phyloP scores from a whole-genome alignment of 2,329 filamentous ascomycete species.

The Trichoderma cornu-damae region DNA sequence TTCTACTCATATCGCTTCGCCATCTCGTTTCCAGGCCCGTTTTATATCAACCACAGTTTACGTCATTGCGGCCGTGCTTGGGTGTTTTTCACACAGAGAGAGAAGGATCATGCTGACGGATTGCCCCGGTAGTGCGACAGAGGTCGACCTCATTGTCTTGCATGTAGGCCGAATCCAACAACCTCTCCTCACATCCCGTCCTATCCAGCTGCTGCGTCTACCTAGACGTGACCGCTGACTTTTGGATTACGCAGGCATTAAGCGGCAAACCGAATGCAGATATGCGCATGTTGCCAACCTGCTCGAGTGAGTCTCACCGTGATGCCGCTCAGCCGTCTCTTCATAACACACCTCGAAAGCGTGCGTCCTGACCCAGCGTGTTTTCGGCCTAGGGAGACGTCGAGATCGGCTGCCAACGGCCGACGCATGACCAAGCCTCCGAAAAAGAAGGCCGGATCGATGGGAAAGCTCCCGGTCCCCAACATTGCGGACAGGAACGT shows the following conservation, averaged over 20 bases:
- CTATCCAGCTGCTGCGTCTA: no score
- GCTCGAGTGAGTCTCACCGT: conserved; percentile 55
- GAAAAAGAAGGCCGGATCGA: conserved; percentile 45
- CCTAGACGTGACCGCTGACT: background rate
- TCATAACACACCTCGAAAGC: conserved; percentile 10
- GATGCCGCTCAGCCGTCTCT: background rate
- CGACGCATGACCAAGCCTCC: conserved; percentile 54
- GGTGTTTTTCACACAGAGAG: background rate
- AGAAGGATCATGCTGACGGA: conserved; percentile 1
- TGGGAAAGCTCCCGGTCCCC: conserved; percentile 41
- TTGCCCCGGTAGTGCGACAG: conserved; percentile 59
- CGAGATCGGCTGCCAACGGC: conserved; percentile 47
- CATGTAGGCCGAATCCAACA: conserved; percentile 44
- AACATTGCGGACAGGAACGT: conserved; percentile 53
- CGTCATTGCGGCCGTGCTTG: background rate
- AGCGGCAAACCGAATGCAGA: conserved; percentile 68
- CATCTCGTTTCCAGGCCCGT: no score
- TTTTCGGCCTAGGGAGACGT: conserved; percentile 49
- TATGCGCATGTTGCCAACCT: conserved; percentile 74
- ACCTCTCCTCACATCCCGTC: background rate
- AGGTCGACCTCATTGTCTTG: conserved; percentile 62
- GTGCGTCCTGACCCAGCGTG: background rate
- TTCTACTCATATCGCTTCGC: background rate
- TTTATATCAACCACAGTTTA: no score
- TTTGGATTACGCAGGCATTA: conserved; percentile 54